Evolutionary conservation across 2,329 filamentous ascomycete genomes (phyloP), one percentile per base, ranked within the genome.

Genomic region (Aspergillus chevalieri): DNA sequence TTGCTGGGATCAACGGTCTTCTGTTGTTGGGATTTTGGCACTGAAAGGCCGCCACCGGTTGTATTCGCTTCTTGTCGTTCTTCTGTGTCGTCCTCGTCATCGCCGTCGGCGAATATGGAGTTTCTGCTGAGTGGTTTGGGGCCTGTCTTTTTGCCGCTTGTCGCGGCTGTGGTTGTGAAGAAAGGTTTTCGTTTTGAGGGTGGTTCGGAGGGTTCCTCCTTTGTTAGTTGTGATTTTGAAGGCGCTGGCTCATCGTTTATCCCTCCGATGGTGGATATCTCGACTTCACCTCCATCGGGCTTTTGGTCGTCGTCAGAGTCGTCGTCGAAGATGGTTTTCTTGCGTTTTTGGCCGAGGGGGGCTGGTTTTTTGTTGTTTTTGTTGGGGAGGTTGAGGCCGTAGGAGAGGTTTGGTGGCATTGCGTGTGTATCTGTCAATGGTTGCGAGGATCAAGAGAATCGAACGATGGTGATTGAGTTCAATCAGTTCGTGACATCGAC

Each of bases 251-350:
- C 68, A 10, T 57, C 63, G 6, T 60, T 62, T 8, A 72, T 45
- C 4, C 68, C 72, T 38, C 69, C 72, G 36, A 74, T 48, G 0
- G 65, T 70, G 9, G 67, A 64, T 17, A 74, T 66, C 49, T 72
- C 69, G 9, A 65, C 53, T 21, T 53, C 54, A 1, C 55, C 55
- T 15, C 59, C 52, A 45, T 57, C 47, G 30, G 53, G 48, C 43
- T 48, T 39, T 48, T 50, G 51, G 26, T 45, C 30, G 34, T 58
- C 51, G 33, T 72, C 72, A 1, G 71, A 72, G 43, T 72, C 71
- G 14, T 66, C 64, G 43, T 71, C 73, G 57, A 76, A 75, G 33
- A 75, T 67, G 10, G 68, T 67, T 51, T 72, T 74, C 61, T 76
- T 77, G 52, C 74, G 73, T 55, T 76, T 77, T 53, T 73, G 70